Evolutionary conservation across 2,329 filamentous ascomycete genomes (phyloP).

Genomic region (Aspergillus texensis): DNA sequence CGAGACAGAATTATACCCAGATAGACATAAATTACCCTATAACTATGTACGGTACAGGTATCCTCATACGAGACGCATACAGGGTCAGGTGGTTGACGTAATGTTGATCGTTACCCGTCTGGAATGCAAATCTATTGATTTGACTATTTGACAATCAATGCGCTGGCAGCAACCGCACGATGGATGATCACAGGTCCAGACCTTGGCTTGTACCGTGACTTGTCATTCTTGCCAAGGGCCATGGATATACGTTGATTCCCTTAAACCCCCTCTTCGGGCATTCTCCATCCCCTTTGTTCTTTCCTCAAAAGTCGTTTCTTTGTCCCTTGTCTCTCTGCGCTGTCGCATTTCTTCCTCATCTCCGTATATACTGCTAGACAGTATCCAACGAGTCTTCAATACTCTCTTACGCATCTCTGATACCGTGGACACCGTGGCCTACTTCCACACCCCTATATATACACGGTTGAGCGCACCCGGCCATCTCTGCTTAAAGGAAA

Average conservation of each 20-base stretch:
- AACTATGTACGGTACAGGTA: neutral
- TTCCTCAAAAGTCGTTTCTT: neutral
- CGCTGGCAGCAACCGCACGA: neutral
- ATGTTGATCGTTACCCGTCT: neutral
- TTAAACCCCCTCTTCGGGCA: neutral
- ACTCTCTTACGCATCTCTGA: too few species aligned
- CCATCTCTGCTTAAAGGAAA: neutral
- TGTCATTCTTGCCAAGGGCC: neutral
- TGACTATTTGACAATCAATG: neutral
- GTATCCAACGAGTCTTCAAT: too few species aligned
- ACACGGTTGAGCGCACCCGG: neutral
- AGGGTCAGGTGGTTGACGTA: neutral
- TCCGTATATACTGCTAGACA: neutral
- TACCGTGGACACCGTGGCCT: too few species aligned
- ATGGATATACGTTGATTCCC: neutral
- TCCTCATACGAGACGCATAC: neutral
- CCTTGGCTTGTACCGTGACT: neutral
- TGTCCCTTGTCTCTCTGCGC: neutral
- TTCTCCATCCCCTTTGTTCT: neutral
- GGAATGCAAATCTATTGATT: neutral
- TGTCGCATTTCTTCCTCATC: neutral
- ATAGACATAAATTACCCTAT: neutral
- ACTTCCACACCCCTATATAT: neutral
- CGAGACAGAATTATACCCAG: neutral
- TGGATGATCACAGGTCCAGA: neutral